These are phyloP conservation scores for Metschnikowia anglica DNA, from an alignment of 805 yeast species.

Conservation along the genomic window DNA sequence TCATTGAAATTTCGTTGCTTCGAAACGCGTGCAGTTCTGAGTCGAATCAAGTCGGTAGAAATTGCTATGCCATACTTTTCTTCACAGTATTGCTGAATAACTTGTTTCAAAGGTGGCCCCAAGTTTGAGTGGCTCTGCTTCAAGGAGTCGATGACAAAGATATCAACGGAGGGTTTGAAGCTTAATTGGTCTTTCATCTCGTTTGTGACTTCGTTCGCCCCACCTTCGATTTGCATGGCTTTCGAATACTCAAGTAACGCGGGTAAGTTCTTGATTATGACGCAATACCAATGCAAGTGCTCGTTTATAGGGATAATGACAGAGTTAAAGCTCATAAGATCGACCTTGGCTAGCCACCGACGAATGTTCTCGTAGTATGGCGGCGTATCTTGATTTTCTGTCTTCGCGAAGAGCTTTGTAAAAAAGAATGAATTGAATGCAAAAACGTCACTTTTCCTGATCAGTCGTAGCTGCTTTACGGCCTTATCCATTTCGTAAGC, in stretches of 20 bases:
- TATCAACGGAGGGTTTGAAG: slow-evolving; percentile 29
- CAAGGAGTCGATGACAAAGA: slow-evolving; percentile 75
- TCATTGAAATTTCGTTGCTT: slow-evolving; percentile 86
- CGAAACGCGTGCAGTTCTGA: slow-evolving; percentile 61
- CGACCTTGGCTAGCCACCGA: slow-evolving; percentile 75
- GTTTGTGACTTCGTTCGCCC: neutral
- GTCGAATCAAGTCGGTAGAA: slow-evolving; percentile 45
- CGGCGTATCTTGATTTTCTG: slow-evolving; percentile 21
- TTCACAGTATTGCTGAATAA: slow-evolving; percentile 65
- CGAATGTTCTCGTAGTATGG: slow-evolving; percentile 61
- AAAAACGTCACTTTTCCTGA: slow-evolving; percentile 42
- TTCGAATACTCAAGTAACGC: slow-evolving; percentile 20
- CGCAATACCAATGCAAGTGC: slow-evolving; percentile 83
- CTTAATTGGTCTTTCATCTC: slow-evolving; percentile 4
- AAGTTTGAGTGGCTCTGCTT: slow-evolving; percentile 56
- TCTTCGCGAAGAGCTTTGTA: slow-evolving; percentile 51
- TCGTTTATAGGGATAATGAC: slow-evolving; percentile 81
- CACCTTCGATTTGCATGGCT: neutral
- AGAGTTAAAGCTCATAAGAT: slow-evolving; percentile 53
- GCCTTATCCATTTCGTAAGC: slow-evolving; percentile 51
- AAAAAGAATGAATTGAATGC: slow-evolving; percentile 84
- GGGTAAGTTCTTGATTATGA: slow-evolving; percentile 61
- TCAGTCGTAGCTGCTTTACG: slow-evolving; percentile 21
- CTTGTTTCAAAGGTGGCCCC: slow-evolving; percentile 51
- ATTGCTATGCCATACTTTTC: slow-evolving; percentile 57